Conservation (phyloP, 2,329 filamentous ascomycete species). For the Lecanicillium sp. region DNA sequence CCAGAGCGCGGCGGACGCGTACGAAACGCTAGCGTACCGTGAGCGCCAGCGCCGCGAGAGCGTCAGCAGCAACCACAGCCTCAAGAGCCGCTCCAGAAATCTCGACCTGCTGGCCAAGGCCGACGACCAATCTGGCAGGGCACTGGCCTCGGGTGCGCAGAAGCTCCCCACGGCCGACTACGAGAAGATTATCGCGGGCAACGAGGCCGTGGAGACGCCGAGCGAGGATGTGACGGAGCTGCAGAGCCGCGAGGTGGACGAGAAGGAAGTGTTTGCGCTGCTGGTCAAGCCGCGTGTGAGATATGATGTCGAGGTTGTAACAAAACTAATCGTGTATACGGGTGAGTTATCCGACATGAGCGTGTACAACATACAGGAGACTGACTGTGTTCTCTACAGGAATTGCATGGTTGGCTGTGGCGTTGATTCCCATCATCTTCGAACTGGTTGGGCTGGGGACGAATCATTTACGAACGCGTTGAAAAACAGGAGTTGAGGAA, state of each 20-base stretch:
- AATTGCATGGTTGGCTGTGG: conserved; percentile 76
- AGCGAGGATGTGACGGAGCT: conserved; percentile 23
- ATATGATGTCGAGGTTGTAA: conserved; percentile 98
- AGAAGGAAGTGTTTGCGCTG: conserved; percentile 76
- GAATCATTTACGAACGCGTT: conserved; percentile 28
- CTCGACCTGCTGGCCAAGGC: conserved; percentile 34
- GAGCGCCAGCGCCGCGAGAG: conserved; percentile 57
- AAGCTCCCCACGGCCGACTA: conserved; percentile 53
- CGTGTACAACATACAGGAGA: neutral
- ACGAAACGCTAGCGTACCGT: conserved; percentile 88
- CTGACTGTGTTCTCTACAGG: conserved; percentile 43
- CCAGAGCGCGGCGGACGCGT: conserved; percentile 92
- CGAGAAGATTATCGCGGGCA: conserved; percentile 69
- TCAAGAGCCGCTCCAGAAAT: conserved; percentile 39
- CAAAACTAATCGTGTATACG: conserved; percentile 89
- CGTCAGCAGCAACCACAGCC: conserved; percentile 44
- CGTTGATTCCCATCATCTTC: conserved; percentile 68
- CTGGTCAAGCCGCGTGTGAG: conserved; percentile 82
- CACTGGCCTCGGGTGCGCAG: conserved; percentile 40
- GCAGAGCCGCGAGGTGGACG: conserved; percentile 50
- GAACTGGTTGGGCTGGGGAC: conserved; percentile 50
- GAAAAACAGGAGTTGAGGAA: neutral
- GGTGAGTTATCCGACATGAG: conserved; percentile 49
- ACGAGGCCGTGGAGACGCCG: conserved; percentile 38
- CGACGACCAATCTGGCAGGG: conserved; percentile 33